Evolutionary conservation across 1,284 basidiomycete genomes (phyloP).

Genomic region (Golubevia sp.): DNA sequence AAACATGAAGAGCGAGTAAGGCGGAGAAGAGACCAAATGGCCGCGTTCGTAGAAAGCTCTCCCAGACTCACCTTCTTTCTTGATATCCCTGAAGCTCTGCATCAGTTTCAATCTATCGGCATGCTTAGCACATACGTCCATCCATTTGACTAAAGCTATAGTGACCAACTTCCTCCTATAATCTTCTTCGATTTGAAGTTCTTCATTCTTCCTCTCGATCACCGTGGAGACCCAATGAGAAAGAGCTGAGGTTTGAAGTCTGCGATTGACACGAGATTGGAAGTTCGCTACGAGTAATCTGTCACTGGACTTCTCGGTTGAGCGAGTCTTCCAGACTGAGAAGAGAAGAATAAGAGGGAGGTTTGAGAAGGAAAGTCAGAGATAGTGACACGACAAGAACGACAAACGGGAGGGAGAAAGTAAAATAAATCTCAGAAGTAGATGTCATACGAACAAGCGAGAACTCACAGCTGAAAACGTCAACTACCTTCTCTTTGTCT

Average conservation of each 20-base stretch:
- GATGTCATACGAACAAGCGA: too few relatives aligned
- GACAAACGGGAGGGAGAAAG: too few relatives aligned
- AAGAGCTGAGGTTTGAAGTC: conserved; percentile 10
- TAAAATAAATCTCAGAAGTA: too few relatives aligned
- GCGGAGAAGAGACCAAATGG: too few relatives aligned
- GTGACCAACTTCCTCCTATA: conserved; percentile 15
- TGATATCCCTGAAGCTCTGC: conserved; percentile 38
- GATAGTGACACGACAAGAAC: too few relatives aligned
- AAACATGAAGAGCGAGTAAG: too few relatives aligned
- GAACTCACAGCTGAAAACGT: too few relatives aligned
- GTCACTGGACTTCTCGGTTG: conserved; percentile 12
- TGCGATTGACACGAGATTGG: conserved; percentile 4
- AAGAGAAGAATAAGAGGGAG: conserved; percentile 16
- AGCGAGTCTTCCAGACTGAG: conserved; percentile 20
- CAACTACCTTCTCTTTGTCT: not conserved
- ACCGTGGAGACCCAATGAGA: conserved; percentile 21
- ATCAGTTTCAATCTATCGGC: conserved; percentile 29
- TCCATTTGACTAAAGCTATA: conserved; percentile 28
- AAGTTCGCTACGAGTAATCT: conserved; percentile 4
- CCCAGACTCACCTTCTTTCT: conserved; percentile 18
- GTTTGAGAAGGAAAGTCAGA: too few relatives aligned
- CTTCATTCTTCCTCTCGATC: conserved; percentile 23
- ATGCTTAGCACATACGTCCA: conserved; percentile 28
- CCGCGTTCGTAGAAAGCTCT: too few relatives aligned
- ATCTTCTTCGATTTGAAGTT: conserved; percentile 23